Evolutionary conservation across 2,329 filamentous ascomycete species (phyloP), one percentile per base, ranked within the genome.

Genomic region (Ophiosphaerella narmari): DNA sequence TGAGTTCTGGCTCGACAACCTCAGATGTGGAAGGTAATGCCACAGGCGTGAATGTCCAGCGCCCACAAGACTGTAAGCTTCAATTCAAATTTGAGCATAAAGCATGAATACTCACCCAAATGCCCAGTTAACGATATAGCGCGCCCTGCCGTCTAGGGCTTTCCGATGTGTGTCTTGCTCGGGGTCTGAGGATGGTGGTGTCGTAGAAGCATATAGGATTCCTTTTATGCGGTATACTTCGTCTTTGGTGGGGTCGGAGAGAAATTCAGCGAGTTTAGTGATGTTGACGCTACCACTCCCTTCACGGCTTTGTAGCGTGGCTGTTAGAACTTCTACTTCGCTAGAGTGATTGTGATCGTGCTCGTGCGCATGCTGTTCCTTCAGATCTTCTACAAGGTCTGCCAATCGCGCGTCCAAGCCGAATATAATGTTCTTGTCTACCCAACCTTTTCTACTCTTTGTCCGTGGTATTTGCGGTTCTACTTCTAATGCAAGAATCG

Each of bases 101-200:
- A 21, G 18, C 18, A 21, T 21, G 18, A 21, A 5, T 21, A 21
- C 18, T 21, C 18, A 21, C 18, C 18, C 91, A 75, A 99, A 99
- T 0, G 94, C 94, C 94, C 94, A 99, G 72, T 99, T 99, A 52
- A 99, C 82, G 38, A 99, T 96, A 69, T 94, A 97, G 47, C 89
- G 80, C 13, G 74, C 72, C 16, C 72, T 66, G 2, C 72, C 74
- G 6, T 48, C 54, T 16, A 44, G 54, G 39, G 56, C 76, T 9
- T 84, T 54, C 7, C 66, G 59, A 12, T 67, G 59, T 6, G 72
- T 61, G 8, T 55, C 59, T 11, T 69, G 60, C 14, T 62, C 66
- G 2, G 60, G 52, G 12, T 75, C 75, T 13, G 79, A 81, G 3
- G 80, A 79, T 40, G 76, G 75, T 2, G 78, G 77, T 0, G 77